Conservation (phyloP, 306 rosid species). For the Lupinus albus region DNA sequence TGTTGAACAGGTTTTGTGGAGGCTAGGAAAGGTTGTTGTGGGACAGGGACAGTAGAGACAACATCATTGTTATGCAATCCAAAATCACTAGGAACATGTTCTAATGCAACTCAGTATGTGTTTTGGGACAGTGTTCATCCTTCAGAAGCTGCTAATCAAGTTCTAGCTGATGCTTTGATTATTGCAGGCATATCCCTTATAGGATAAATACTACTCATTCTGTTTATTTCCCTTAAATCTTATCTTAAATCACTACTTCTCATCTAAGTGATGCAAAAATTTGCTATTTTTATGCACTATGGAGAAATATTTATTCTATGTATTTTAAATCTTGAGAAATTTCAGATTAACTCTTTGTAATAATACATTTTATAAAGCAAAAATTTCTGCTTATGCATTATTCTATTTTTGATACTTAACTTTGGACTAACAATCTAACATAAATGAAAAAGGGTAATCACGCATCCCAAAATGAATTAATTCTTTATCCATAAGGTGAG, state of each 20-base stretch:
- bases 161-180: slow-evolving; percentile 82
- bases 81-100: slow-evolving; percentile 76
- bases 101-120: slow-evolving; percentile 86
- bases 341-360: slow-evolving; percentile 37
- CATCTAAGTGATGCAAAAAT: slow-evolving; percentile 41
- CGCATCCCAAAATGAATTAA: too few relatives aligned
- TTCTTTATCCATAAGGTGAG: too few relatives aligned
- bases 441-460: too few relatives aligned
- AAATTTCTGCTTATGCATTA: slow-evolving; percentile 11
- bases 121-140: slow-evolving; percentile 98
- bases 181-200: slow-evolving; percentile 70
- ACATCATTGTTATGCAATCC: slow-evolving; percentile 78
- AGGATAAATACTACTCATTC: slow-evolving; percentile 42
- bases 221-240: slow-evolving; percentile 5
- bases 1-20: slow-evolving; percentile 66
- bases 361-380: slow-evolving; percentile 10
- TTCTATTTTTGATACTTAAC: slow-evolving; percentile 18
- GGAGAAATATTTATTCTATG: slow-evolving; percentile 28
- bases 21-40: slow-evolving; percentile 89
- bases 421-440: slow-evolving; percentile 10
- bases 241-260: slow-evolving; percentile 15
- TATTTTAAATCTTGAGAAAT: slow-evolving; percentile 28
- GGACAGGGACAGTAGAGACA: slow-evolving; percentile 78
- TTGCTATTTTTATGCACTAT: slow-evolving; percentile 29
- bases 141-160: slow-evolving; percentile 80